Base-by-base conservation (phyloP, 495 filamentous ascomycete genomes). In the Tuber indicum region DNA sequence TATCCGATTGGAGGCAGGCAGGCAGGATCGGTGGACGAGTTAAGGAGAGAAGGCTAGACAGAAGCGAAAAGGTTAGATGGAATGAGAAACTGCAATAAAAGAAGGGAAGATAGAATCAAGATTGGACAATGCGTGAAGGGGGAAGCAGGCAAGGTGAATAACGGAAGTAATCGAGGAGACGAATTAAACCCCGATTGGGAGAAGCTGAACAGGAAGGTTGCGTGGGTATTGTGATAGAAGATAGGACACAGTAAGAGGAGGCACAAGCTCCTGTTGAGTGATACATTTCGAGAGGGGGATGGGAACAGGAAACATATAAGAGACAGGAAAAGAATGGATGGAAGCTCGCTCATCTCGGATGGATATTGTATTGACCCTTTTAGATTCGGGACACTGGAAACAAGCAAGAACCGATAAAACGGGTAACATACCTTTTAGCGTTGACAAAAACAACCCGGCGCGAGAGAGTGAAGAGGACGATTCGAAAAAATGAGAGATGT, bases 111-210 rank as follows among this genome's bases (percentile, higher is more conserved):
- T 75, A 74, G 72, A 76, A 80, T 77, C 66, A 81, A 73, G 78
- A 79, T 80, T 80, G 69, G 77, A 70, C 77, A 75, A 79, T 74
- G 75, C 70, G 72, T 71, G 52, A 81, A 78, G 75, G 75, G 76
- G 79, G 74, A 73, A 76, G 71, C 75, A 75, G 75, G 72, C 74
- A 74, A 77, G 75, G 79, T 77, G 76, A 78, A 76, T 78, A 77
- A 76, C 74, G 81, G 81, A 72, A 81, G 77, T 77, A 72, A 74
- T 76, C 52, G 76, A 76, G 76, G 76, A 78, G 75, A 75, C 75
- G 76, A 84, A 80, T 75, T 77, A 82, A 81, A 83, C 79, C 75
- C 78, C 77, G 81, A 83, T 83, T 80, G 84, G 81, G 83, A 80
- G 84, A 82, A 84, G 83, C 80, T 78, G 82, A 82, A 80, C 82